Evolutionary conservation across 495 filamentous ascomycete genomes (phyloP).

Genomic region (Neurospora sp.): DNA sequence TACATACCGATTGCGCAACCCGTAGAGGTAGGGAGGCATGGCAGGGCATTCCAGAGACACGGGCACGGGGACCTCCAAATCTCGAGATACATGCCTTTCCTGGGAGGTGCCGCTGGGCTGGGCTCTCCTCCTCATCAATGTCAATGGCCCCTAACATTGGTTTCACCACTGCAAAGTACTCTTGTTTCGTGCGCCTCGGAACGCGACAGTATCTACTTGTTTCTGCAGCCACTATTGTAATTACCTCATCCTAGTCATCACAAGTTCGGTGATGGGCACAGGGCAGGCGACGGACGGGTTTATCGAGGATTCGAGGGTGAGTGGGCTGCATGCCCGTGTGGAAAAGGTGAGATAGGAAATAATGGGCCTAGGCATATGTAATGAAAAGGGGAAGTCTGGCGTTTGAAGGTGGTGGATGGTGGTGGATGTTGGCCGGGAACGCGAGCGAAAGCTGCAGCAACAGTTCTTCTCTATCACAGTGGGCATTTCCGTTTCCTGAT

Average conservation of each 20-base stretch:
- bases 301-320: background rate
- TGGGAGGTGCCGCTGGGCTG: background rate
- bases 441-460: background rate
- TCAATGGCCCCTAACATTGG: conserved; percentile 3
- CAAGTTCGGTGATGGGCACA: background rate
- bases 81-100: background rate
- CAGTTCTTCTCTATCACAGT: background rate
- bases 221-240: conserved; percentile 2
- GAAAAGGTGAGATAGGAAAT: background rate
- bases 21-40: background rate
- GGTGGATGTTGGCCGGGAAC: background rate
- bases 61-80: background rate
- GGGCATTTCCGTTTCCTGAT: background rate
- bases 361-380: background rate
- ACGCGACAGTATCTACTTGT: conserved; percentile 11
- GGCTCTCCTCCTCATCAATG: background rate
- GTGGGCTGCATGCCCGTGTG: background rate
- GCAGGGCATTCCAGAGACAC: background rate
- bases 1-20: background rate
- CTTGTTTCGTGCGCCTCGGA: conserved; percentile 15
- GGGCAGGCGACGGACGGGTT: background rate
- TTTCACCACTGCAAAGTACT: conserved; percentile 16
- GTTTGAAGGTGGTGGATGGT: background rate
- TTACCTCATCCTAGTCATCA: background rate
- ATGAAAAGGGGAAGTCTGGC: background rate